Conservation (phyloP, 2,329 filamentous ascomycete genomes). For the Aspergillus terreus region DNA sequence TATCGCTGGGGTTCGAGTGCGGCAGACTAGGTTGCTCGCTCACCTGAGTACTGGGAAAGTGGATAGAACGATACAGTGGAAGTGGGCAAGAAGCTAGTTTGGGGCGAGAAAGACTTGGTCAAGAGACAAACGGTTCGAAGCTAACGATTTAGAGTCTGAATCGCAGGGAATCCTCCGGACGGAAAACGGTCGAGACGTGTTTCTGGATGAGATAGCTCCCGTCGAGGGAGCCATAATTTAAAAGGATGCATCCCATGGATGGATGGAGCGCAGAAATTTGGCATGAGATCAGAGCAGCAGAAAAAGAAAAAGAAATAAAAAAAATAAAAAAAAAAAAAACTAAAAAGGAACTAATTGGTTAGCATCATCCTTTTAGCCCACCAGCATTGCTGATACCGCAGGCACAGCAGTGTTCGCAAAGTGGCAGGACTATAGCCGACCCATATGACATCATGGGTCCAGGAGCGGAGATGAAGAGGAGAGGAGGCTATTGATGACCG, state of each 20-base stretch:
- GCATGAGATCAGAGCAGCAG: background rate
- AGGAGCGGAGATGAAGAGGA: background rate
- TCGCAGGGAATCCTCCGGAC: too few species aligned
- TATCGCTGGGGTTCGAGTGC: too few species aligned
- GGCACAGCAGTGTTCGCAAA: background rate
- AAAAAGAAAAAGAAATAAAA: background rate
- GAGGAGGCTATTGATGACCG: background rate
- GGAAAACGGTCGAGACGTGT: too few species aligned
- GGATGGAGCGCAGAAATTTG: background rate
- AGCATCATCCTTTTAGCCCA: background rate
- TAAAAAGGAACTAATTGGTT: background rate
- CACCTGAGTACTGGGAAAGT: too few species aligned
- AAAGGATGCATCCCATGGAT: background rate
- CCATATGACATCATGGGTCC: slow-evolving; percentile 4
- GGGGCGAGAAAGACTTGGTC: too few species aligned
- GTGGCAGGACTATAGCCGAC: background rate
- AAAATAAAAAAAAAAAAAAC: too few species aligned
- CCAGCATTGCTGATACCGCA: background rate
- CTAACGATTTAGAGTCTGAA: too few species aligned
- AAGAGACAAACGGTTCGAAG: too few species aligned
- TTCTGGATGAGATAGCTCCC: background rate
- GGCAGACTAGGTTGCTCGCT: too few species aligned
- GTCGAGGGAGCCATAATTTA: background rate
- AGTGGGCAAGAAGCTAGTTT: too few species aligned
- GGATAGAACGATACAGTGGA: too few species aligned